A percentile compares a stretch with the other conserved stretches of the same genome.
Evolutionary conservation across 495 filamentous ascomycete genomes (phyloP).

Genomic region (Bryoglossum gracile): DNA sequence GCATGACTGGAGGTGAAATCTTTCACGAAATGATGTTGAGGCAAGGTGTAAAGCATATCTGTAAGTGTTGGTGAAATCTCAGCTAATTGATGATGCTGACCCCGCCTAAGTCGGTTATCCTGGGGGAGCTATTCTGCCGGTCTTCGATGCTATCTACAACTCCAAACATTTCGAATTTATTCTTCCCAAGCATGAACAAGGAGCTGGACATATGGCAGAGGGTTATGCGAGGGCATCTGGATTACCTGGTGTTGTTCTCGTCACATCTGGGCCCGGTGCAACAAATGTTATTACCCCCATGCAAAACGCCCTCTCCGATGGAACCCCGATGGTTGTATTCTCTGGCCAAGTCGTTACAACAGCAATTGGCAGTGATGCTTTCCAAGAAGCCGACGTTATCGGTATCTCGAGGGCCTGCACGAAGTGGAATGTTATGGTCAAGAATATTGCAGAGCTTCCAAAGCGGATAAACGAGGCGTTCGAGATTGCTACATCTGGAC

Average conservation of each 20-base stretch:
- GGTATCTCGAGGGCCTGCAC: slow-evolving; percentile 73
- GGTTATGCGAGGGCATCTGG: slow-evolving; percentile 71
- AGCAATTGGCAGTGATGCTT: slow-evolving; percentile 71
- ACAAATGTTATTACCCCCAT: slow-evolving; percentile 76
- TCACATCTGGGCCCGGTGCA: slow-evolving; percentile 72
- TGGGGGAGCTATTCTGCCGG: slow-evolving; percentile 75
- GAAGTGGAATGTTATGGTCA: slow-evolving; percentile 84
- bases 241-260: slow-evolving; percentile 69
- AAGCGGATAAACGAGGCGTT: slow-evolving; percentile 77
- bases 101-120: slow-evolving; percentile 56
- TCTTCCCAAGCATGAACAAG: slow-evolving; percentile 72
- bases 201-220: slow-evolving; percentile 76
- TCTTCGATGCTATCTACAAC: slow-evolving; percentile 78
- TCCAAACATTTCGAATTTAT: slow-evolving; percentile 75
- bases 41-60: slow-evolving; percentile 85
- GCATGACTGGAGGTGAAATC: slow-evolving; percentile 90
- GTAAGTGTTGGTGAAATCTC: slow-evolving; percentile 44
- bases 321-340: slow-evolving; percentile 74
- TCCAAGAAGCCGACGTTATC: slow-evolving; percentile 73
- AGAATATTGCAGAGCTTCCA: slow-evolving; percentile 70
- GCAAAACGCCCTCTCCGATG: slow-evolving; percentile 72
- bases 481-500: slow-evolving; percentile 69
- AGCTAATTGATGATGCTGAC: slow-evolving; percentile 15
- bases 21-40: slow-evolving; percentile 99
- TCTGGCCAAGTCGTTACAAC: slow-evolving; percentile 66